Base-by-base conservation (phyloP, 2,329 filamentous ascomycete species). In the Colletotrichum orchidophilum region DNA sequence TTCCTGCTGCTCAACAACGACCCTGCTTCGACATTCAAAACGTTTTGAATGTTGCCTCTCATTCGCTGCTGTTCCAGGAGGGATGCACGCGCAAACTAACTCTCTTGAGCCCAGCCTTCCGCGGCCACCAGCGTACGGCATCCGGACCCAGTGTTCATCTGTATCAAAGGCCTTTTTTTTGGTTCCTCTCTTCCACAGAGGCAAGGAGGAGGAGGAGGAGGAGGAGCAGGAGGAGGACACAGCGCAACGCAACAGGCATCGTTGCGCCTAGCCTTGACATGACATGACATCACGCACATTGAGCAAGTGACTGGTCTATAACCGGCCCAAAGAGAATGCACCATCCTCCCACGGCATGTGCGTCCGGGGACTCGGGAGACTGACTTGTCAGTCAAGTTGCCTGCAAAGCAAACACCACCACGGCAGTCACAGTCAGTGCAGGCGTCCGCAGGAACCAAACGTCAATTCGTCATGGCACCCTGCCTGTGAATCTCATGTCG, bases 121-220 rank as follows among this genome's bases (percentile, higher is more conserved):
- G 39, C 39, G 58, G 58, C 58, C 42, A 21, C 13, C 29, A 62
- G 42, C 59, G 50, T 49, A 27, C 39, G 24, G 35, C 52, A 58
- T 70, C 33, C 54, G 35, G 67, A 39, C 61, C 53, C 29, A 63
- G 67, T 54, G 54, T 70, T 70, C 67, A 55, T 70, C 55, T 60
- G 62, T 66, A 70, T 15, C 31, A 35, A 54, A 68, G 35, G n/a
- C 27, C 55, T 63, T 55, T 42, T 39, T 15, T 39, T 39, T 39
- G 18, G 9, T n/a, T 46, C 39, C 39, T n/a, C 39, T 46, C 18
- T 39, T 15, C 18, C 39, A n/a, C 39, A 18, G 39, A 46, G 39
- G 39, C 39, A 46, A 46, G 39, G 39, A 46, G 39, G 39, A 46
- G n/a, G n/a, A n/a, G n/a, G n/a, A n/a, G n/a, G n/a, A n/a, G n/a